Evolutionary conservation across 2,329 filamentous ascomycete species (phyloP).

Genomic region (Talaromyces rugulosus): DNA sequence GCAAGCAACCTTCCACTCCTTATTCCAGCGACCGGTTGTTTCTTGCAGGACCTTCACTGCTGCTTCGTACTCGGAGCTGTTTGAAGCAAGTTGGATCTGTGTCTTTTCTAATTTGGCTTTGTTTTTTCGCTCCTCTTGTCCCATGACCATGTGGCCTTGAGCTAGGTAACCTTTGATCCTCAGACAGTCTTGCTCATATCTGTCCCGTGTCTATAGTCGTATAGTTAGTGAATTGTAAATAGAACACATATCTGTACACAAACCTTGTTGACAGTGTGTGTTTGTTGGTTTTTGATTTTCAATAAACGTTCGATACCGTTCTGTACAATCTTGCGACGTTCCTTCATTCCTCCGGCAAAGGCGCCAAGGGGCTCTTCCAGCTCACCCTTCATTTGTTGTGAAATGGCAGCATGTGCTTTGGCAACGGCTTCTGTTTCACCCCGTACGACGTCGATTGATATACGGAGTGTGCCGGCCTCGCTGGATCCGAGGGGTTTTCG

Average conservation of each 20-base stretch:
- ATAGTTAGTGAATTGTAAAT: conserved; percentile 7
- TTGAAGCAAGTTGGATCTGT: conserved; percentile 86
- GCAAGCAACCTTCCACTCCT: conserved; percentile 96
- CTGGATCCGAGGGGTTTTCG: conserved; percentile 85
- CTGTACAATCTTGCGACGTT: conserved; percentile 93
- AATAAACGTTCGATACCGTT: conserved; percentile 88
- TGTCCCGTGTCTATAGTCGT: conserved; percentile 67
- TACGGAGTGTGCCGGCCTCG: conserved; percentile 76
- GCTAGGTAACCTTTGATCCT: conserved; percentile 98
- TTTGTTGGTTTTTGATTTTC: conserved; percentile 91
- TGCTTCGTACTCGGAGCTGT: conserved; percentile 88
- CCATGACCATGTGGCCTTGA: conserved; percentile 99
- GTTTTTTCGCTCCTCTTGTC: conserved; percentile 96
- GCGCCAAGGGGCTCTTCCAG: conserved; percentile 88
- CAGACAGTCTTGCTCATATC: conserved; percentile 94
- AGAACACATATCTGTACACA: conserved; percentile 17
- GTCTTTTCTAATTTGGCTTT: conserved; percentile 99
- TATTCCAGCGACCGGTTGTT: conserved; percentile 92
- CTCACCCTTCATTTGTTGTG: conserved; percentile 91
- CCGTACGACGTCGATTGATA: conserved; percentile 81
- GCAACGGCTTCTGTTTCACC: conserved; percentile 89
- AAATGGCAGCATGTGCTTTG: conserved; percentile 87
- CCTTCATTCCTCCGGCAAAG: conserved; percentile 93
- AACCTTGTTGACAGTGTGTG: conserved; percentile 85
- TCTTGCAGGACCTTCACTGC: conserved; percentile 92